These are phyloP conservation scores for Ophiostoma triangulosporum DNA, from an alignment of 2,329 filamentous ascomycete species.

Conservation along the genomic window DNA sequence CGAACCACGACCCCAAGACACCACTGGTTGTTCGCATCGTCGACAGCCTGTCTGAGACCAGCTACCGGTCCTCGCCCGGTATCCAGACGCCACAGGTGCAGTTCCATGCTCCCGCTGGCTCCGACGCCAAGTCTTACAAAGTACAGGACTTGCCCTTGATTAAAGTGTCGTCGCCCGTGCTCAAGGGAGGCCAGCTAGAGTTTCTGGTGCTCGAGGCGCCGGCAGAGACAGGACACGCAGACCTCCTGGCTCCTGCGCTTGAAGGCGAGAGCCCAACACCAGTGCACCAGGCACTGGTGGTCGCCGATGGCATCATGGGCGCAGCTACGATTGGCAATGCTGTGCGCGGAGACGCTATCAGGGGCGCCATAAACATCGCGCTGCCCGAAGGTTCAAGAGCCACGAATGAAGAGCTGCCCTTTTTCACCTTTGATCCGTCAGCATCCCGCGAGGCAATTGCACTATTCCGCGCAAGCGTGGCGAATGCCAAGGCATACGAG, in stretches of 20 bases:
- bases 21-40: constrained; percentile 51
- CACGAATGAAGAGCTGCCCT: constrained; percentile 25
- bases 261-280: constrained; percentile 58
- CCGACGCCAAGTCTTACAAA: background rate
- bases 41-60: constrained; percentile 13
- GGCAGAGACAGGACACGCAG: constrained; percentile 4
- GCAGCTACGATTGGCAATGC: constrained; percentile 37
- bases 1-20: constrained; percentile 33
- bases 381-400: constrained; percentile 26
- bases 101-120: background rate
- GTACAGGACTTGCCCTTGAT: constrained; percentile 42
- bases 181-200: constrained; percentile 51
- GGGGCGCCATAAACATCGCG: constrained; percentile 40
- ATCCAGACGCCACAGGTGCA: background rate
- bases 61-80: constrained; percentile 15
- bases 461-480: constrained; percentile 54
- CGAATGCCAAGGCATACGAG: constrained; percentile 60
- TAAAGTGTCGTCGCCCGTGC: constrained; percentile 45
- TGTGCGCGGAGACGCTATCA: constrained; percentile 29
- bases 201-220: constrained; percentile 38
- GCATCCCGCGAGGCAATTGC: constrained; percentile 49
- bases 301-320: constrained; percentile 59
- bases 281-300: constrained; percentile 67
- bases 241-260: constrained; percentile 25
- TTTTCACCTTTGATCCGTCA: constrained; percentile 49